Evolutionary conservation across 2,329 filamentous ascomycete species (phyloP), one percentile per base, ranked within the genome.

Genomic region (Apiospora aurea): DNA sequence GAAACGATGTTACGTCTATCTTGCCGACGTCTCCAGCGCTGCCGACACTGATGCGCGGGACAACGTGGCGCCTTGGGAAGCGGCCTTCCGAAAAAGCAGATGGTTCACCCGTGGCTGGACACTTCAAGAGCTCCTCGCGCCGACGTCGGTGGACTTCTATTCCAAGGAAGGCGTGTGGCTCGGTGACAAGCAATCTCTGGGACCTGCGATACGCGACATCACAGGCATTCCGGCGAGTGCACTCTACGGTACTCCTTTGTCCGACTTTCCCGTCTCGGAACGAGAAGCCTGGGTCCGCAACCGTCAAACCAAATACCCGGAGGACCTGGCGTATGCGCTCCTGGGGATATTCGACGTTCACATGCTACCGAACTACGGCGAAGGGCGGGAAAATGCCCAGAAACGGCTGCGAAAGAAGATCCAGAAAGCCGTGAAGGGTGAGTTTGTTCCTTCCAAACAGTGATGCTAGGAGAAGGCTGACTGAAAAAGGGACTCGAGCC

Each of bases 401-500:
- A 72, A 29, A 24, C 72, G 75, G 38, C 72, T 75, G 11, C 74
- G 51, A 34, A 70, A 76, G 46, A 72, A 76, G 68, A 67, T 70
- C 47, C 6, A 47, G 53, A 61, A 38, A 61, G 53, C 29, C 53
- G 53, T 61, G 29, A 61, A 61, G 53, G 53, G 29, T 61, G 18
- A 1, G 29, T n/a, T 41, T 11, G 6, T 38, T 41, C 53, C 29
- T 61, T 61, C 7, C 29, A 21, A 41, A 61, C 7, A 57, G 6
- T 57, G 6, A 41, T 61, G 7, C 53, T 13, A 7, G 34, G 29
- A 38, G 29, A 61, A 38, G 7, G 10, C 53, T 78, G 53, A 78
- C 71, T 21, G 29, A n/a, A 67, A 83, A 53, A 79, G 76, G 76
- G 51, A 46, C 70, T 73, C 74, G 73, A 70, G 68, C 71, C 47